phyloP scores from a whole-genome alignment of 257 asterid genomes.

The Nicotiana tabacum region DNA sequence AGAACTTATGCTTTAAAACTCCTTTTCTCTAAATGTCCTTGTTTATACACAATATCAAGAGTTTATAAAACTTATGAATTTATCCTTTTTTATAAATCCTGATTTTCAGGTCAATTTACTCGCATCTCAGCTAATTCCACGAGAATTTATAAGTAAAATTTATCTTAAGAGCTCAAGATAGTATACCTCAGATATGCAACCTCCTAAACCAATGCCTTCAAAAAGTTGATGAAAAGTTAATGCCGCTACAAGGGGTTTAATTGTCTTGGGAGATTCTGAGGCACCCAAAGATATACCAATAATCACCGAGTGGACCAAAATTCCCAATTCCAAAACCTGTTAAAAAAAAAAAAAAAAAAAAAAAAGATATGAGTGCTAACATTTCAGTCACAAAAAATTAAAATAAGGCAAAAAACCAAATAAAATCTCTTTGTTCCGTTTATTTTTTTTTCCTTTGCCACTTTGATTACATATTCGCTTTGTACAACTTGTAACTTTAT shows the following conservation, averaged over 20 bases:
- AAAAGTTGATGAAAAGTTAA: conserved; percentile 21
- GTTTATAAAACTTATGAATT: background rate
- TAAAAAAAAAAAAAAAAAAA: background rate
- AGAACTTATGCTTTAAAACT: background rate
- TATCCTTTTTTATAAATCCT: too few species aligned
- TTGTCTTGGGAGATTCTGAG: conserved; percentile 8
- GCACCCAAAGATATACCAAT: conserved; percentile 25
- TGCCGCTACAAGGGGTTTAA: conserved; percentile 17
- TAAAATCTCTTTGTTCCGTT: background rate
- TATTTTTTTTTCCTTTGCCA: background rate
- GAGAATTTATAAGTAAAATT: too few species aligned
- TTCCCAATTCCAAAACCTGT: conserved; percentile 23
- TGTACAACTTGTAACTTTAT: background rate
- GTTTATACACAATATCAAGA: background rate
- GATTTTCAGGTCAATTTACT: too few species aligned
- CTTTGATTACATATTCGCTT: background rate
- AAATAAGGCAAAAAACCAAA: background rate
- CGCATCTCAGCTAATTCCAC: too few species aligned
- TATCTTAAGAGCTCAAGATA: background rate
- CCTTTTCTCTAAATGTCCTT: background rate
- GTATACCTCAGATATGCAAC: conserved; percentile 15
- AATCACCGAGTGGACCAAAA: conserved; percentile 20
- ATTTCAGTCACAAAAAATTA: background rate
- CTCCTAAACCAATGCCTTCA: conserved; percentile 28
- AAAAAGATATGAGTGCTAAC: background rate